Conservation (phyloP, 257 asterid species). For the Apocynum venetum region DNA sequence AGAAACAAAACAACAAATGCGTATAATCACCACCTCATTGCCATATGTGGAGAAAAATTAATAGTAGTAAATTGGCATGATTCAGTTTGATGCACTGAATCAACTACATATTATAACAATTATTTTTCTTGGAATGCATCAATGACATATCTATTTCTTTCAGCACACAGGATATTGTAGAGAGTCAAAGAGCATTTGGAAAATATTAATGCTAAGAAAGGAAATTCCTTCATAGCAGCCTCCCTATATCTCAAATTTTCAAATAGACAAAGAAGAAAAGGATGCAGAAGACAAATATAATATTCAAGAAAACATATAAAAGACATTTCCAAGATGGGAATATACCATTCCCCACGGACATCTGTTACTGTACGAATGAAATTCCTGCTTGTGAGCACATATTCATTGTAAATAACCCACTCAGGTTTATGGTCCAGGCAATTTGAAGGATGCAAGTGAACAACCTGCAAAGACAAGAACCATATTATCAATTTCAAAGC, state of each 20-base stretch:
- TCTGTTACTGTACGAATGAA: conserved; percentile 93
- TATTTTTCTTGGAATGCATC: not conserved
- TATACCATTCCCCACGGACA: conserved; percentile 94
- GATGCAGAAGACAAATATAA: not conserved
- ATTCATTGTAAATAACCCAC: conserved; percentile 93
- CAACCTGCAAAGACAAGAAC: conserved; percentile 46
- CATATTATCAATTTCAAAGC: not conserved
- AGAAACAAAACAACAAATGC: not conserved
- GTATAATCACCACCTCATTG: too few species aligned
- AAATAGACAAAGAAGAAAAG: not conserved
- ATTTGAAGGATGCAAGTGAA: conserved; percentile 90
- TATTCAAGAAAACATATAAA: not conserved
- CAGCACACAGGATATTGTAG: not conserved
- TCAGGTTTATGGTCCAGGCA: conserved; percentile 96
- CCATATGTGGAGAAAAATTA: not conserved
- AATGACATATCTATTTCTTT: not conserved
- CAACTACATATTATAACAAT: not conserved
- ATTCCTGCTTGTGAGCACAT: conserved; percentile 87
- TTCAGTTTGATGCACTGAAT: not conserved
- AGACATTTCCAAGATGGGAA: not conserved
- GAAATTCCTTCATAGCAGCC: not conserved
- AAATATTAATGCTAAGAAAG: not conserved
- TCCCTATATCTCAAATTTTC: not conserved
- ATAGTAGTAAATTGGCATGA: not conserved
- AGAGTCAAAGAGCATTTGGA: not conserved